These are phyloP conservation scores for Talaromyces sp. DNA, from an alignment of 2,329 filamentous ascomycete species.

Conservation along the genomic window DNA sequence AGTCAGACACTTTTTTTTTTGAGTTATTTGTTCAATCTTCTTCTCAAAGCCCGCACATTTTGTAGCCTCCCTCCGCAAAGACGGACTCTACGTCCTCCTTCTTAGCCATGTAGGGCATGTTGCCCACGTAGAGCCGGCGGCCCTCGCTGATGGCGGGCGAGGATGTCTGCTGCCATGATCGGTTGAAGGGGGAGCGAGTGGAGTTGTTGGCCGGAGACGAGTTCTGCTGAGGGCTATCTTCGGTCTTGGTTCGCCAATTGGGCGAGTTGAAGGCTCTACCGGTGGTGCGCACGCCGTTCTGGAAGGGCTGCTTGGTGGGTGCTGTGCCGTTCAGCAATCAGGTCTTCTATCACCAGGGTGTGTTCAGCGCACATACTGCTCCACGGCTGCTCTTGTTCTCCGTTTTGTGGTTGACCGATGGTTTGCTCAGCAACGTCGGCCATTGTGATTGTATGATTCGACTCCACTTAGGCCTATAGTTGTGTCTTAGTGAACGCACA, in stretches of 20 bases:
- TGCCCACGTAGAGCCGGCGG: constrained; percentile 50
- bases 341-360: background rate
- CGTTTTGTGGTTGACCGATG: constrained; percentile 1
- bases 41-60: constrained; percentile 21
- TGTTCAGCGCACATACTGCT: constrained; percentile 8
- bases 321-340: constrained; percentile 13
- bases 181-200: constrained; percentile 24
- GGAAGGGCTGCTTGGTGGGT: constrained; percentile 28
- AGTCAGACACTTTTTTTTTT: constrained; percentile 4
- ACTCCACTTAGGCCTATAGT: background rate
- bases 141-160: constrained; percentile 35
- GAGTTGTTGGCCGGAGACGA: constrained; percentile 21
- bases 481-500: background rate
- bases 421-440: constrained; percentile 8
- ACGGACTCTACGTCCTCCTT: constrained; percentile 45
- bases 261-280: constrained; percentile 34
- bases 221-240: constrained; percentile 28
- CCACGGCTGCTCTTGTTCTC: constrained; percentile 5
- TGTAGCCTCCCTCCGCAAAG: constrained; percentile 38
- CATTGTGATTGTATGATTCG: constrained; percentile 6
- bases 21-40: background rate
- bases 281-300: constrained; percentile 29
- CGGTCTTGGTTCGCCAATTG: constrained; percentile 39
- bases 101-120: constrained; percentile 52
- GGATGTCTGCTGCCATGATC: constrained; percentile 14